These are phyloP conservation scores for Onygenales sp. DNA, from an alignment of 2,329 filamentous ascomycete species.

Conservation along the genomic window DNA sequence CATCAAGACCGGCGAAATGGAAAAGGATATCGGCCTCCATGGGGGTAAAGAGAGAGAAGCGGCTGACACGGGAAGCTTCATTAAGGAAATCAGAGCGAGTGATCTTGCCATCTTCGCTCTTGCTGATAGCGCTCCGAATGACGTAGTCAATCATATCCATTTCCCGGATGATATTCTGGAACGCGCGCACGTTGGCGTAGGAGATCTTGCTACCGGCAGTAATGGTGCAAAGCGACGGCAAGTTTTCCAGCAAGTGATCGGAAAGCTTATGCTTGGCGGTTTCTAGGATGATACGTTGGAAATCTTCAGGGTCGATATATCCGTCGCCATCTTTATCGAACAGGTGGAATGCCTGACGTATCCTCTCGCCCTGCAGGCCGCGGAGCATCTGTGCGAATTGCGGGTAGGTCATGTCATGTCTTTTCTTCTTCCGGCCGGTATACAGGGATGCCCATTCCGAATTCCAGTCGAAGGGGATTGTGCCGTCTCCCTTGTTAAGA, in stretches of 20 bases:
- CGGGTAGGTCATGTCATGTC: slow-evolving; percentile 86
- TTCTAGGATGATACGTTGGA: slow-evolving; percentile 91
- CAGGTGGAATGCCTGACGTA: slow-evolving; percentile 85
- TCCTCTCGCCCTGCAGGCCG: slow-evolving; percentile 88
- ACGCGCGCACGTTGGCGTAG: slow-evolving; percentile 93
- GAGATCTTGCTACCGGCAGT: slow-evolving; percentile 86
- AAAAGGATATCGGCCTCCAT: slow-evolving; percentile 99
- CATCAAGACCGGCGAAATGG: slow-evolving; percentile 90
- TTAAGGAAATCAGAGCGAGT: slow-evolving; percentile 90
- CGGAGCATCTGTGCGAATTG: slow-evolving; percentile 98
- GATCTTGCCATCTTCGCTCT: slow-evolving; percentile 84
- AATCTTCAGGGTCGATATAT: slow-evolving; percentile 90
- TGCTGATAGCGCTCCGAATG: slow-evolving; percentile 72
- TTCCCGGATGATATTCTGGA: slow-evolving; percentile 95
- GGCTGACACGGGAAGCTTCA: slow-evolving; percentile 80
- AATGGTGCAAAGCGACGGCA: slow-evolving; percentile 91
- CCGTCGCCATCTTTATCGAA: slow-evolving; percentile 89
- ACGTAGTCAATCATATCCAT: slow-evolving; percentile 97
- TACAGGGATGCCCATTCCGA: slow-evolving; percentile 95
- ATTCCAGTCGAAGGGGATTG: slow-evolving; percentile 92
- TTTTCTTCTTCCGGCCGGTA: slow-evolving; percentile 75
- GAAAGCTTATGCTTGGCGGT: slow-evolving; percentile 94
- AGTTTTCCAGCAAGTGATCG: slow-evolving; percentile 84
- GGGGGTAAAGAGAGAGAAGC: slow-evolving; percentile 92
- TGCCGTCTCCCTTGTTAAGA: slow-evolving; percentile 73